Evolutionary conservation across 1,139 yeast genomes (phyloP).

Genomic region (Cylindricascospora bacillispora): DNA sequence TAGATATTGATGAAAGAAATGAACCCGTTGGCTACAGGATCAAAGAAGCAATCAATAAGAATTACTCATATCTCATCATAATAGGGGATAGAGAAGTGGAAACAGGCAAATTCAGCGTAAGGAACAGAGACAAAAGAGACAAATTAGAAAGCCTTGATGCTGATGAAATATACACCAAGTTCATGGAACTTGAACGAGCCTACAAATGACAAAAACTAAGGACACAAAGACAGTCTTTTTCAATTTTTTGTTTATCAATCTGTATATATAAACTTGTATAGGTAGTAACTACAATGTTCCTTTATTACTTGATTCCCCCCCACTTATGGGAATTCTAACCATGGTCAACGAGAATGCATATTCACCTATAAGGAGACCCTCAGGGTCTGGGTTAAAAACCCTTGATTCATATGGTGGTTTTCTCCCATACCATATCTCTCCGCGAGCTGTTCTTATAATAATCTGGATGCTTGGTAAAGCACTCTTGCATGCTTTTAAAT

Average conservation of each 20-base stretch:
- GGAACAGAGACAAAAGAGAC: conserved; percentile 45
- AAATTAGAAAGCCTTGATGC: conserved; percentile 32
- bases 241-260: too few relatives aligned
- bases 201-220: conserved; percentile 30
- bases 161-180: conserved; percentile 37
- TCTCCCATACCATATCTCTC: too few relatives aligned
- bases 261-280: too few relatives aligned
- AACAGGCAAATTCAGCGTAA: conserved; percentile 48
- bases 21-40: conserved; percentile 76
- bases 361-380: too few relatives aligned
- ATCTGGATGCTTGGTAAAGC: conserved; percentile 91
- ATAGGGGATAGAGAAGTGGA: conserved; percentile 80
- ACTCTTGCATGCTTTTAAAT: conserved; percentile 84
- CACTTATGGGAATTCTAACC: too few relatives aligned
- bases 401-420: neutral
- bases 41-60: conserved; percentile 62
- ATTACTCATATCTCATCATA: conserved; percentile 68
- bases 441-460: conserved; percentile 80
- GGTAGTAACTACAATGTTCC: too few relatives aligned
- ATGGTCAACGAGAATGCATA: too few relatives aligned
- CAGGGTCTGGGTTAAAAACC: too few relatives aligned
- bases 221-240: too few relatives aligned
- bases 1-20: conserved; percentile 60
- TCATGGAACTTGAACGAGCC: conserved; percentile 37
- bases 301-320: too few relatives aligned